Base-by-base conservation (phyloP, 2,329 filamentous ascomycete species). In the Orbilia quercus region DNA sequence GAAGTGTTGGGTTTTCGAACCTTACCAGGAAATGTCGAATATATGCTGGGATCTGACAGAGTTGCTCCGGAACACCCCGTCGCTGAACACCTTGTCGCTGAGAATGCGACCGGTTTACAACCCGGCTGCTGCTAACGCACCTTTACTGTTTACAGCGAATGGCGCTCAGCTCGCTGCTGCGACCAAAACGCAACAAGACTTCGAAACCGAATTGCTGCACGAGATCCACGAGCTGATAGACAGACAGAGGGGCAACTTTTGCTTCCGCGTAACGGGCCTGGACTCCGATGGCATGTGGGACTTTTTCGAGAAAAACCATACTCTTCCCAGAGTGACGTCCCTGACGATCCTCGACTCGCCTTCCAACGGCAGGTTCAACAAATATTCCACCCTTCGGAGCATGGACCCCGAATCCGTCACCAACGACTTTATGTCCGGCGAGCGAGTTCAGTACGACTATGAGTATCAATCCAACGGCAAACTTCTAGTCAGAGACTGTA, bases 1-100 rank as follows among this genome's bases (percentile, higher is more conserved):
- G 60, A 73, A 66, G 55, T 73, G 69, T 66, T 73, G 69, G 69
- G 55, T 73, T 42, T 73, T 73, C 40, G 69, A 73, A 22, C 60
- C 60, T 1, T 73, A 73, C 23, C 60, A 66, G 16, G 69, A 73
- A 62, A 66, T 73, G 2, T 73, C 69, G 40, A 73, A 66, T 28
- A 73, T 73, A 2, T 73, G 69, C 60, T 73, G 69, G 69, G 69
- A 73, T 36, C 47, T 73, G 20, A 66, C 62, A 20, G 69, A 73
- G 18, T n/a, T 73, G 25, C 47, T 73, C 20, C 69, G 55, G 2
- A 64, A 51, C 48, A 22, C 55, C 2, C 69, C 69, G 6, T 60
- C 55, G 12, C 28, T 73, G 22, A 66, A 73, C 42, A 45, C n/a
- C n/a, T 38, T 73, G n/a, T 66, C 69, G 9, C 45, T 73, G 20